Base-by-base conservation (phyloP, 495 filamentous ascomycete species). In the Aspergillus campestris region DNA sequence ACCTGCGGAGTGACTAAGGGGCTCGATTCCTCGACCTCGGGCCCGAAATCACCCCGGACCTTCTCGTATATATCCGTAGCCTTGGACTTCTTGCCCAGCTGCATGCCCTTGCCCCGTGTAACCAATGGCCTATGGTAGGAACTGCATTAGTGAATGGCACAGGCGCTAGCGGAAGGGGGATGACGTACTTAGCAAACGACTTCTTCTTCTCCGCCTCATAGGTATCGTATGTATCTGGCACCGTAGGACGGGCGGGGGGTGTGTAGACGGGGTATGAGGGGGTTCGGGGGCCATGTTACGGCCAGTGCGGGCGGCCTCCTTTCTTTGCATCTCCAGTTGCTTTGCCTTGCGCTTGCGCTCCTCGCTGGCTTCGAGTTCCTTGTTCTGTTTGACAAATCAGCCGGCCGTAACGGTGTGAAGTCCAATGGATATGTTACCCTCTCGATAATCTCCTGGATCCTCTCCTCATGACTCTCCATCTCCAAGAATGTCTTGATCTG, bases 401-500 rank as follows among this genome's bases (percentile, higher is more conserved):
- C 54, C 40, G 39, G 18, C 29, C 14, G 12, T 13, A 33, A 42
- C 38, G 55, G 34, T 6, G 2, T 36, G 8, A 8, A 18, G 15
- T 8, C 6, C 10, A 40, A 18, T 1, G 8, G 24, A 28, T 39
- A 64, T 69, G 44, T 24, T 79, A 94, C 87, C 66, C 88, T 77
- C 45, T 91, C 87, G 62, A 96, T 95, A 35, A 96, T 95, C 60
- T 95, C 90, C 59, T 96, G 92, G 46, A 98, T 95, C 56, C 92
- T 81, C 74, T 97, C 92, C 68, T 98, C 94, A 57, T 97, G 92
- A 67, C 83, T 89, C 69, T 97, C 94, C 92, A 98, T 98, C 62
- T 97, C 92, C 52, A 98, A 57, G 71, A 98, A 98, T 0, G 92
- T 95, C 75, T 91, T 95, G 70, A 98, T 96, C 71, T 98, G 92